Conservation (phyloP, 2,329 filamentous ascomycete species). For the Chalara sp. region DNA sequence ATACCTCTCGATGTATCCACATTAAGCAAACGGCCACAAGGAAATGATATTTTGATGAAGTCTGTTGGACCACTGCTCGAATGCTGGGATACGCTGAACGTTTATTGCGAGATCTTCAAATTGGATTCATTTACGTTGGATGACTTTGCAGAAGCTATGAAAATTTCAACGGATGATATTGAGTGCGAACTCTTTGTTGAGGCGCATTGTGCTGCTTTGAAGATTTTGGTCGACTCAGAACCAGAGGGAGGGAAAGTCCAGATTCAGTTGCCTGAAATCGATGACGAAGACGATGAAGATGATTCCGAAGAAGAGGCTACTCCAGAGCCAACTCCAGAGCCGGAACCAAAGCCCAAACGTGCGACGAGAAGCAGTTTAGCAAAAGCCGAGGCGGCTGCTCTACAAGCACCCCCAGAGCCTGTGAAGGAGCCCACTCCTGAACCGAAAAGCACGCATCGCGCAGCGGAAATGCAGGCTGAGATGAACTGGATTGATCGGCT, state of each 20-base stretch:
- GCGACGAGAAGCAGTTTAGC: conserved; percentile 82
- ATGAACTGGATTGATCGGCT: conserved; percentile 84
- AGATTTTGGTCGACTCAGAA: conserved; percentile 73
- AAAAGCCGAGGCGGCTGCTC: conserved; percentile 67
- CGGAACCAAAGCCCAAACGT: conserved; percentile 68
- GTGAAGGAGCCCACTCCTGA: conserved; percentile 31
- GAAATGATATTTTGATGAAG: conserved; percentile 66
- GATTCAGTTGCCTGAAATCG: conserved; percentile 69
- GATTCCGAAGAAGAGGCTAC: conserved; percentile 47
- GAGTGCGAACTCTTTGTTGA: conserved; percentile 85
- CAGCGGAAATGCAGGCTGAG: conserved; percentile 64
- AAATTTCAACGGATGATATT: conserved; percentile 64
- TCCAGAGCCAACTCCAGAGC: conserved; percentile 51
- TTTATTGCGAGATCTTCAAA: conserved; percentile 93
- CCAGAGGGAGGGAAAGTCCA: conserved; percentile 72
- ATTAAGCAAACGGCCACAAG: conserved; percentile 23
- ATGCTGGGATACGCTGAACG: conserved; percentile 94
- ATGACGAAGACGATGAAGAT: conserved; percentile 63
- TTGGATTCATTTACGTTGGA: conserved; percentile 97
- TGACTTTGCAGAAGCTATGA: conserved; percentile 85
- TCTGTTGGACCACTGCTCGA: conserved; percentile 83
- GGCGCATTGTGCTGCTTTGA: conserved; percentile 85
- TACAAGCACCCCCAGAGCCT: conserved; percentile 42
- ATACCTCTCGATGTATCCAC: conserved; percentile 43
- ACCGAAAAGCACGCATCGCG: conserved; percentile 52